phyloP scores from a whole-genome alignment of 2,329 filamentous ascomycete species.

The Xylaria sp. region DNA sequence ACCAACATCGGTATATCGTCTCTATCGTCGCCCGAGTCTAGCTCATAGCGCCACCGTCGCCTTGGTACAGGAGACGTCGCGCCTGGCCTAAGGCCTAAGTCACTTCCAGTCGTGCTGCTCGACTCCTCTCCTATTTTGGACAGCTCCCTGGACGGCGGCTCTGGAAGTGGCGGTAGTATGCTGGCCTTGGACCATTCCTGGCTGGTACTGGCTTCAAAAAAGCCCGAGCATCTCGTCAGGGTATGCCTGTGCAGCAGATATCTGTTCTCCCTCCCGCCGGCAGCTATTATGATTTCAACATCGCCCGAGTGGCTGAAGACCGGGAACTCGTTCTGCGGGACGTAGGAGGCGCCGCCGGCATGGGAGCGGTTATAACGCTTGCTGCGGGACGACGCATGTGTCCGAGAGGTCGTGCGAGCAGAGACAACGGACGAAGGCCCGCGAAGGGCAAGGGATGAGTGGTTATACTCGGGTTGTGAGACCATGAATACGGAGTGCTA shows the following conservation, averaged over 20 bases:
- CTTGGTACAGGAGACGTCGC: constrained; percentile 57
- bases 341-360: constrained; percentile 74
- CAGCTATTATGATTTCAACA: constrained; percentile 82
- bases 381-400: constrained; percentile 59
- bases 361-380: constrained; percentile 86
- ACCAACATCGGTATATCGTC: constrained; percentile 89
- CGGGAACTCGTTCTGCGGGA: constrained; percentile 90
- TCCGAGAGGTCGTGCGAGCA: constrained; percentile 69
- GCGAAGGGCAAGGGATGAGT: constrained; percentile 67
- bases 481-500: constrained; percentile 63
- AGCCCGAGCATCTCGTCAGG: constrained; percentile 88
- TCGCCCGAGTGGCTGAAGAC: constrained; percentile 91
- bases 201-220: constrained; percentile 88
- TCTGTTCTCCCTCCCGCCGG: constrained; percentile 77
- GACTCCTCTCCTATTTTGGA: constrained; percentile 64
- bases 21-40: constrained; percentile 78
- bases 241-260: constrained; percentile 91
- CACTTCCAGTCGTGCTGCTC: constrained; percentile 52
- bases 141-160: constrained; percentile 57
- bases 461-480: constrained; percentile 67
- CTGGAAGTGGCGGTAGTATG: constrained; percentile 47
- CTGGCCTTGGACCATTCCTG: constrained; percentile 76
- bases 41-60: constrained; percentile 85
- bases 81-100: constrained; percentile 52
- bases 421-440: constrained; percentile 72